Conservation (phyloP, 2,329 filamentous ascomycete species). For the Arthrocladium fulminans region DNA sequence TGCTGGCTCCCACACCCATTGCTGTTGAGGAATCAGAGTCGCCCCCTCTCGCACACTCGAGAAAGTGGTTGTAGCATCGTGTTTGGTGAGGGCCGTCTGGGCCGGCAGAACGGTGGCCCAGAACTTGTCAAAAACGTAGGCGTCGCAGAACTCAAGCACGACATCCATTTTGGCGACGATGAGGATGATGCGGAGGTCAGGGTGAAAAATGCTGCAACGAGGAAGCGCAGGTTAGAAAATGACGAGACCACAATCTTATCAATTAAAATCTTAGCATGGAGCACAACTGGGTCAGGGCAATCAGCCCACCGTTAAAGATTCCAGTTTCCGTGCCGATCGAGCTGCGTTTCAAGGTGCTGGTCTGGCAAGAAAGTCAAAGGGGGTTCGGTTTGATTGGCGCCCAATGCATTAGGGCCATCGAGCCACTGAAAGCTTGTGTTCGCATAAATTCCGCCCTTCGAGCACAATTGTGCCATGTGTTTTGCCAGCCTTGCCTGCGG, state of each 20-base stretch:
- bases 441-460: background rate
- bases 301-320: background rate
- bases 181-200: background rate
- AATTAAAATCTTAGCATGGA: background rate
- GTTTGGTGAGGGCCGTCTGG: slow-evolving; percentile 47
- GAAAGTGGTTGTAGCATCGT: slow-evolving; percentile 48
- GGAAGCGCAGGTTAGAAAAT: background rate
- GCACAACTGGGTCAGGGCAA: background rate
- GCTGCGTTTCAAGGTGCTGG: no score
- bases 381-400: no score
- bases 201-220: slow-evolving; percentile 1
- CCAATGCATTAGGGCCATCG: background rate
- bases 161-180: slow-evolving; percentile 64
- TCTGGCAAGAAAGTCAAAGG: no score
- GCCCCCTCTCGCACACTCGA: slow-evolving; percentile 38
- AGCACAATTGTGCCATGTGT: no score
- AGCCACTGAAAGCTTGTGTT: background rate
- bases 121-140: slow-evolving; percentile 67
- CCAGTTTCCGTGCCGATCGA: no score
- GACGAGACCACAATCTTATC: slow-evolving; percentile 4
- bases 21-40: slow-evolving; percentile 42
- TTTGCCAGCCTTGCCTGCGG: background rate
- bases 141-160: slow-evolving; percentile 76
- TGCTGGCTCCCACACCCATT: slow-evolving; percentile 57
- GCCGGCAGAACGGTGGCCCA: slow-evolving; percentile 66